These are phyloP conservation scores for Entomophthora muscae DNA, from an alignment of 371 early-diverging fungal species.

Conservation along the genomic window DNA sequence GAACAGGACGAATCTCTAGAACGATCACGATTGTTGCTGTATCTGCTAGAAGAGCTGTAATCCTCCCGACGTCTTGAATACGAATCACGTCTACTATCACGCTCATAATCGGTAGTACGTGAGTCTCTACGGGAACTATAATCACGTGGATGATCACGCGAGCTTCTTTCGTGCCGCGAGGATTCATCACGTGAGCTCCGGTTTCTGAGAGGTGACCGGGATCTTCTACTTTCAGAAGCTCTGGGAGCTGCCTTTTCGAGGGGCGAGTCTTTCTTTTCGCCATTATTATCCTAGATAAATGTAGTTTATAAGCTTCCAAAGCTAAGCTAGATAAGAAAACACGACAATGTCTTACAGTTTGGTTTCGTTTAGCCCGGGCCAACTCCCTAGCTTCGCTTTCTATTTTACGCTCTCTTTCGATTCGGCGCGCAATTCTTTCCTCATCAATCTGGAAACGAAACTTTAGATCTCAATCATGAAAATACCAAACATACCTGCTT, in stretches of 20 bases:
- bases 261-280: neutral
- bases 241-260: neutral
- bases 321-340: no score
- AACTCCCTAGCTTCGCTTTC: neutral
- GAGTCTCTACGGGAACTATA: neutral
- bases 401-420: neutral
- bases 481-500: constrained; percentile 18
- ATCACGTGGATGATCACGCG: neutral
- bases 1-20: neutral
- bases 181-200: neutral
- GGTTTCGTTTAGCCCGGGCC: neutral
- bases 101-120: neutral
- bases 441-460: neutral
- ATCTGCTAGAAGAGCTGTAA: neutral
- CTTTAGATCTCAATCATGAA: neutral
- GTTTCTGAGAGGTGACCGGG: neutral
- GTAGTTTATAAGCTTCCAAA: no score
- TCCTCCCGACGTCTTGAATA: neutral
- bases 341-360: neutral
- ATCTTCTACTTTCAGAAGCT: neutral
- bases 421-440: neutral
- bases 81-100: neutral
- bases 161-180: neutral
- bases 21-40: neutral
- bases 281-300: no score